Conservation (phyloP, 2,329 filamentous ascomycete species). For the Didymella exigua region DNA sequence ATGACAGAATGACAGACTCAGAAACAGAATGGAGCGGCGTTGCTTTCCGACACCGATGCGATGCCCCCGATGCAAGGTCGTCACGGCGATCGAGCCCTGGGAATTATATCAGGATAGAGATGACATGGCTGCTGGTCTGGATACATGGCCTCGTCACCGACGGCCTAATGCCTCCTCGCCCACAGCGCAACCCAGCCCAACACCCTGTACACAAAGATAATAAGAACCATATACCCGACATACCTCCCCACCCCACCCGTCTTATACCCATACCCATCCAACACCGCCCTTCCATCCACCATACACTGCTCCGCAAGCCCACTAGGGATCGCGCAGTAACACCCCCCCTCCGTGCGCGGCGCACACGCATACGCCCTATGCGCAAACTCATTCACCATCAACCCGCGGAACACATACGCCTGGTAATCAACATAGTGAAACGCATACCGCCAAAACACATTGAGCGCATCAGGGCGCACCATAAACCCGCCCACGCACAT, state of each 20-base stretch:
- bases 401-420: constrained; percentile 83
- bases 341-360: constrained; percentile 45
- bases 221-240: constrained; percentile 78
- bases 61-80: too few relatives aligned
- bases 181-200: constrained; percentile 69
- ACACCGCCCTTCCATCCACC: constrained; percentile 72
- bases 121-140: too few relatives aligned
- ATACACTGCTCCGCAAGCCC: constrained; percentile 67
- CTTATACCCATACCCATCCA: constrained; percentile 72
- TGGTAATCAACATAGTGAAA: constrained; percentile 92
- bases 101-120: too few relatives aligned
- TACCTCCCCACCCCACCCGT: constrained; percentile 68
- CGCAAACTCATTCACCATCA: constrained; percentile 90
- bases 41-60: too few relatives aligned
- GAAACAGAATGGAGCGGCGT: too few relatives aligned
- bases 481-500: constrained; percentile 87
- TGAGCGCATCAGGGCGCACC: constrained; percentile 72
- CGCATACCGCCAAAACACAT: constrained; percentile 84
- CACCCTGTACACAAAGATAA: constrained; percentile 74
- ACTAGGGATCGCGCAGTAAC: constrained; percentile 73
- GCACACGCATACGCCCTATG: constrained; percentile 68
- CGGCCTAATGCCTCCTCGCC: constrained; percentile 2
- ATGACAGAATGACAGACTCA: too few relatives aligned
- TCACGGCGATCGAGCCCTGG: too few relatives aligned
- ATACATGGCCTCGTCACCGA: too few relatives aligned